phyloP scores from a whole-genome alignment of 768 basidiomycete species.

The Steccherinum ochraceum region DNA sequence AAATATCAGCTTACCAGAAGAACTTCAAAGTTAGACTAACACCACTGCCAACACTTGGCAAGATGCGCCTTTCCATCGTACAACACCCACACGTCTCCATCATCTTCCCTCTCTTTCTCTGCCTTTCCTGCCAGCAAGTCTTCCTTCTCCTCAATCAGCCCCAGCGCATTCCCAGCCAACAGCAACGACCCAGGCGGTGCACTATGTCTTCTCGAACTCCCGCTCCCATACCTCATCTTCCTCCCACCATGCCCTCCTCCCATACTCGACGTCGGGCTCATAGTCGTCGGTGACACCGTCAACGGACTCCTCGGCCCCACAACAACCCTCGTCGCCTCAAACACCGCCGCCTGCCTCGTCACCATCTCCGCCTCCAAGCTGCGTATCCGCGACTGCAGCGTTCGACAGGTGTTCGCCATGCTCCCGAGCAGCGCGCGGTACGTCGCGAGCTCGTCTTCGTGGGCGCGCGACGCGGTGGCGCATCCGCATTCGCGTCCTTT shows the following conservation, averaged over 20 bases:
- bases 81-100: background rate
- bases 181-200: background rate
- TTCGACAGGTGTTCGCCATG: background rate
- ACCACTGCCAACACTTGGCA: background rate
- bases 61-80: background rate
- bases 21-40: background rate
- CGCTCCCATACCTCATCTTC: background rate
- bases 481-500: background rate
- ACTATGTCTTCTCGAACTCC: background rate
- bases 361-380: background rate
- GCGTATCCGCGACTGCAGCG: background rate
- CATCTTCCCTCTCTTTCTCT: background rate
- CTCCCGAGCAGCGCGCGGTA: background rate
- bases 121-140: background rate
- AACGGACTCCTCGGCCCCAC: background rate
- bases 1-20: too few species aligned
- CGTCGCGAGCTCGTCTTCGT: background rate
- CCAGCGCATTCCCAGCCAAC: too few species aligned
- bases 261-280: too few species aligned
- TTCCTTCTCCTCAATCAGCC: background rate
- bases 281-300: background rate
- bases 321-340: background rate
- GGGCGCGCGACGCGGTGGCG: background rate
- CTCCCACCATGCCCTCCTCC: too few species aligned
- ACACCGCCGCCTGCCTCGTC: background rate